Conservation (phyloP, 257 asterid species). For the Plantago elongata region DNA sequence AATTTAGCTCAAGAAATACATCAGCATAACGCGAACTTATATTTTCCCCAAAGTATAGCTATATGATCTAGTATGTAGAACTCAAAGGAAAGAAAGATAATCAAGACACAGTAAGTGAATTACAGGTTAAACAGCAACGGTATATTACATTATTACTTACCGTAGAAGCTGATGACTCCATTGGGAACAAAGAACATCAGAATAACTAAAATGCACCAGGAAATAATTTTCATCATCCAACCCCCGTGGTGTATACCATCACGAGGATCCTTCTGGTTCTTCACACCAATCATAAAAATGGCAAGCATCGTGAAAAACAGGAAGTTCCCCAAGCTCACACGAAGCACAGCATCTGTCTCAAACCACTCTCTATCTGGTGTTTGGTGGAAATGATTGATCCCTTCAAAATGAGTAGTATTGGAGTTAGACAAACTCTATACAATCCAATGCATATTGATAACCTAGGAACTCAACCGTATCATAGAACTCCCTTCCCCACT, state of each 20-base stretch:
- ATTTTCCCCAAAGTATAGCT: not conserved
- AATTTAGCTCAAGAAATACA: not conserved
- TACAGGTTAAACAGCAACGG: not conserved
- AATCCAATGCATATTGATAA: slow-evolving; percentile 5
- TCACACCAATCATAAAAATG: slow-evolving; percentile 76
- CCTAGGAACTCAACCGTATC: not conserved
- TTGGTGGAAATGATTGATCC: slow-evolving; percentile 87
- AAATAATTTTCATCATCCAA: slow-evolving; percentile 89
- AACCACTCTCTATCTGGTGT: slow-evolving; percentile 97
- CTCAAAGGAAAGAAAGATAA: not conserved
- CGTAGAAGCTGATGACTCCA: slow-evolving; percentile 80
- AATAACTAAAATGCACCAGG: slow-evolving; percentile 84
- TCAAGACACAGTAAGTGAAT: slow-evolving; percentile 3
- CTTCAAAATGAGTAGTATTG: slow-evolving; percentile 28
- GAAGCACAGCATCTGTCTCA: slow-evolving; percentile 89
- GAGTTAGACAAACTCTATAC: slow-evolving; percentile 13
- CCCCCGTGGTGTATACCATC: slow-evolving; percentile 89
- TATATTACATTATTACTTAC: slow-evolving; percentile 39
- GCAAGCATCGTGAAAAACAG: slow-evolving; percentile 80
- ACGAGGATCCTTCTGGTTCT: slow-evolving; percentile 91
- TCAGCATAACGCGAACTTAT: no score
- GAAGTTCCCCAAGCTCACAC: slow-evolving; percentile 97
- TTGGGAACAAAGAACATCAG: slow-evolving; percentile 90
- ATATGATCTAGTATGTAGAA: not conserved
- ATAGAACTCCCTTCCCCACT: not conserved